Base-by-base conservation (phyloP, 495 filamentous ascomycete genomes). In the Daldinia loculata region DNA sequence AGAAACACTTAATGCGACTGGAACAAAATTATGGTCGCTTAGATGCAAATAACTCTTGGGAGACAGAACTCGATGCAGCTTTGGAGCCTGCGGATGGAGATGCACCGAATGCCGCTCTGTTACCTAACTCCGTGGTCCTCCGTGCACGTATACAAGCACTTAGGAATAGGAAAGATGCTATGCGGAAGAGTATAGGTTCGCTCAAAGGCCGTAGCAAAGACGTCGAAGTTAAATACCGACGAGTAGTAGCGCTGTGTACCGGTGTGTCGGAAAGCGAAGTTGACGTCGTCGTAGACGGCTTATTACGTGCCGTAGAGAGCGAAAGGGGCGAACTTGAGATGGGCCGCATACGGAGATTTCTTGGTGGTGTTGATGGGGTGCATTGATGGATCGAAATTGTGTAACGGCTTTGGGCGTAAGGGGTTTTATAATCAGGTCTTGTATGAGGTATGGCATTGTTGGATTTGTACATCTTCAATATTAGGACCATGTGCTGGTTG, bases 301-400 rank as follows among this genome's bases (percentile, higher is more conserved):
- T 95, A 29, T 81, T 90, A 45, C 78, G 83, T 53, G 92, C 92
- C 14, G 88, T 95, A 8, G 90, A 93, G 77, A 92, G 89, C 70
- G 92, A 95, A 72, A 83, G 84, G 45, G 86, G 85, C 4, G 89
- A 89, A 50, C 82, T 91, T 4, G 92, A 94, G 74, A 84, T 91
- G 26, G 85, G 85, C 22, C 81, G 92, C 32, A 89, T 94, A 27
- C 81, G 87, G 74, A 86, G 92, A 55, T 93, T 95, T 75, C 77
- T 95, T 66, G 86, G 88, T 26, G 90, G 90, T 61, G 89, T 93
- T 11, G 91, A 92, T 52, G 78, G 78, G 6, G 79, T 77, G 57
- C 75, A 80, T 65, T 82, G 61, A 74, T 22, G 52, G 41, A 39
- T 29, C 36, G 14, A 51, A 22, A 48, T 61, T 43, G n/a, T 8